phyloP scores from a whole-genome alignment of 1,139 yeast species.

The Scheffersomyces parashehatae region DNA sequence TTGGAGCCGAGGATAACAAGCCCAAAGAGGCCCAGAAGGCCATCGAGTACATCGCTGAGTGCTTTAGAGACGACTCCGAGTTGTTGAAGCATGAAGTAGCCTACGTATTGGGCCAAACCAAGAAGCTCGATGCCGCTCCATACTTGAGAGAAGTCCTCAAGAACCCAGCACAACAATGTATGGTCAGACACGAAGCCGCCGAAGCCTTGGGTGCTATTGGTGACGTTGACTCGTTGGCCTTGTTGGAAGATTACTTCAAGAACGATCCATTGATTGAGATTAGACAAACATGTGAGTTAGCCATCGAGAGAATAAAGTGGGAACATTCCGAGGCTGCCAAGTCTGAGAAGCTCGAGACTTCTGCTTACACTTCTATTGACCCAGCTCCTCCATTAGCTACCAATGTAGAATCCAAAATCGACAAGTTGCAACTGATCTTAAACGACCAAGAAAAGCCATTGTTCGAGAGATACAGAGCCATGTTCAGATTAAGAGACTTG shows the following conservation, averaged over 20 bases:
- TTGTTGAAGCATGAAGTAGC: conserved; percentile 97
- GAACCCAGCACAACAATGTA: conserved; percentile 71
- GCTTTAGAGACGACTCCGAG: conserved; percentile 83
- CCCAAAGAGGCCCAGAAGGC: conserved; percentile 60
- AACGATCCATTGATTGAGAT: conserved; percentile 86
- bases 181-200: conserved; percentile 99
- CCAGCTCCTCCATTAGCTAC: conserved; percentile 96
- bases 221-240: conserved; percentile 68
- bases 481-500: conserved; percentile 95
- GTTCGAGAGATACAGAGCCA: conserved; percentile 95
- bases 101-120: conserved; percentile 96
- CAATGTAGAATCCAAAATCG: conserved; percentile 57
- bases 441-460: conserved; percentile 78
- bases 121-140: conserved; percentile 75
- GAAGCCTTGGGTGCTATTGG: conserved; percentile 98
- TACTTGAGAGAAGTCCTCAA: conserved; percentile 70
- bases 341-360: conserved; percentile 69
- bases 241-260: conserved; percentile 61
- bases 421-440: conserved; percentile 63
- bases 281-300: conserved; percentile 96
- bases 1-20: conserved; percentile 58
- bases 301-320: conserved; percentile 94
- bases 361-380: conserved; percentile 84
- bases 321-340: conserved; percentile 67
- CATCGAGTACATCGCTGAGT: conserved; percentile 78